phyloP scores from a whole-genome alignment of 768 basidiomycete species.

The Boletus insuetus region DNA sequence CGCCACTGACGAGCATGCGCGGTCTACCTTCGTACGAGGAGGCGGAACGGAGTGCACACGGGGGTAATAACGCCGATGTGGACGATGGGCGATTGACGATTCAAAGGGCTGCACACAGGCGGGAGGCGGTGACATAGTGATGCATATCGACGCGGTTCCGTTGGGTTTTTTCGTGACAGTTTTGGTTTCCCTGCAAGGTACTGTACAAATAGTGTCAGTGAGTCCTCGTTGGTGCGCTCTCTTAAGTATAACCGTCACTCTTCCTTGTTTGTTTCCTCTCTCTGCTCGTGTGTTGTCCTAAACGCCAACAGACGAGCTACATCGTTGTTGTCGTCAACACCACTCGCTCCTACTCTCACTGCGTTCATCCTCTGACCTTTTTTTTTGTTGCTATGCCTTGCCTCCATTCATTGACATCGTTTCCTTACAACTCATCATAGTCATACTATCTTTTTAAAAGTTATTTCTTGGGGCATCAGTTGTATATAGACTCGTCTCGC shows the following conservation, averaged over 20 bases:
- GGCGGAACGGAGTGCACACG: slow-evolving; percentile 30
- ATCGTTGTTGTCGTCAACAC: too few species aligned
- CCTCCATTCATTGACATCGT: neutral
- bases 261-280: neutral
- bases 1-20: slow-evolving; percentile 70
- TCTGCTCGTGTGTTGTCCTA: neutral
- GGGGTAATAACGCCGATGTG: neutral
- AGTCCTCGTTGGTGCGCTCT: neutral
- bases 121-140: neutral
- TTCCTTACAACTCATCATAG: neutral
- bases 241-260: too few species aligned
- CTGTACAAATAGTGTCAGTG: too few species aligned
- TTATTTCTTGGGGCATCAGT: neutral
- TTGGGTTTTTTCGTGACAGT: neutral
- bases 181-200: too few species aligned
- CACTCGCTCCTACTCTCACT: too few species aligned
- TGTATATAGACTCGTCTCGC: neutral
- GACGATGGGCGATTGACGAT: slow-evolving; percentile 15
- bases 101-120: neutral
- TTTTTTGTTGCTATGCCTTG: too few species aligned
- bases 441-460: neutral
- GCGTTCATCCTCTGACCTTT: too few species aligned
- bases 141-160: neutral
- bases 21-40: slow-evolving; percentile 91
- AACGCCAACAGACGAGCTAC: neutral